phyloP scores from a whole-genome alignment of 225 moss, liverwort and hornwort species.

The Bryoerythrophyllum caledonicum region DNA sequence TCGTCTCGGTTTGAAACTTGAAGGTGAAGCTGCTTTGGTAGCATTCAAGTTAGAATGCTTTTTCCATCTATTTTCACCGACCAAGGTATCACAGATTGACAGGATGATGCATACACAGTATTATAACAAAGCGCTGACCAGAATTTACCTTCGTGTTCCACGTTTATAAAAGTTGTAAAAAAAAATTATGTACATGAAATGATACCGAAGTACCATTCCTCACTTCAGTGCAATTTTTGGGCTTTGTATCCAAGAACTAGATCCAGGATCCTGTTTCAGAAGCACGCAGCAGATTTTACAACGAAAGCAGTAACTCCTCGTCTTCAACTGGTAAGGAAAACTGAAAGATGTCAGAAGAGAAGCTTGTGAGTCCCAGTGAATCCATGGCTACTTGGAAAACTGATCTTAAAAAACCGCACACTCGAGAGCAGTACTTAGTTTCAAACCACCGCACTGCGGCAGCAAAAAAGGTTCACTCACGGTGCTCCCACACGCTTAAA shows the following conservation, averaged over 20 bases:
- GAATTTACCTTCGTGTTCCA: slow-evolving; percentile 16
- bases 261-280: slow-evolving; percentile 1
- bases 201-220: not conserved
- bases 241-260: not conserved
- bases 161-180: not conserved
- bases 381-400: slow-evolving; percentile 1
- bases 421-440: not conserved
- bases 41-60: not conserved
- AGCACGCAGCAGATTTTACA: not conserved
- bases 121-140: not conserved
- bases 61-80: not conserved
- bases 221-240: slow-evolving; percentile 2
- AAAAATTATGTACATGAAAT: slow-evolving; percentile 21
- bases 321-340: not conserved
- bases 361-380: slow-evolving; percentile 4
- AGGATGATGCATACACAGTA: not conserved
- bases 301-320: not conserved
- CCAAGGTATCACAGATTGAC: not conserved
- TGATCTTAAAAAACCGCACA: slow-evolving; percentile 7
- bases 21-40: not conserved
- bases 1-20: not conserved
- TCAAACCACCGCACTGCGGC: slow-evolving; percentile 31
- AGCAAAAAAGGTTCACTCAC: slow-evolving; percentile 28
- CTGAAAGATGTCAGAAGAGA: not conserved
- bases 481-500: slow-evolving; percentile 3